Base-by-base conservation (phyloP, 2,329 filamentous ascomycete genomes). In the Pseudocercospora cruenta region DNA sequence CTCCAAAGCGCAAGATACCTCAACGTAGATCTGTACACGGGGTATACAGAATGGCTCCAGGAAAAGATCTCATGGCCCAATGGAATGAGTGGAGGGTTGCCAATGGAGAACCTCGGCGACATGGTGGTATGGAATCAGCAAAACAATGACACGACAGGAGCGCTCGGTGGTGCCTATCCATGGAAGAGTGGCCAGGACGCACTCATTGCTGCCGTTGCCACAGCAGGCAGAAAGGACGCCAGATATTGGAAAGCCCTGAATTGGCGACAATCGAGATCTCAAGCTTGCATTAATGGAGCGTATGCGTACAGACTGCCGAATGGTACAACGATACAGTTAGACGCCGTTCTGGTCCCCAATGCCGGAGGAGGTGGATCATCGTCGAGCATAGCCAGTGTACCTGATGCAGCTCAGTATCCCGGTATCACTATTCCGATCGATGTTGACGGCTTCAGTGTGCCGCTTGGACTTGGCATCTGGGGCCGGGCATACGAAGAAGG, bases 401-500 rank as follows among this genome's bases (percentile, higher is more conserved):
- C 31, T 2, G 61, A 63, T 28, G 61, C 61, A 3, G 61, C 61
- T 26, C 61, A 63, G 33, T 93, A 93, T 74, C 91, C 90, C 0
- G 84, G 90, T 74, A 82, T 93, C 59, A 91, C 90, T 0, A 74
- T 93, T 0, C 91, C 91, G 0, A 88, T 84, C 0, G 88, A 88
- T 1, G 80, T 87, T 6, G 81, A 85, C 69, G 69, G 77, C 5
- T 78, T 75, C 10, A 79, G 72, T 3, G 80, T 83, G 78, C 81
- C 81, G 5, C 82, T 80, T 67, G 81, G 80, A 1, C 64, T 83
- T 8, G 79, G 74, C 19, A 63, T 82, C 8, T 74, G 76, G 69
- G 67, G 71, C 24, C 75, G 71, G 19, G 75, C 76, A 1, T 77
- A 70, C 31, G 69, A 66, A 22, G 76, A 78, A 63, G 72, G 70